phyloP scores from a whole-genome alignment of 768 basidiomycete genomes.

The Mycena crocata region DNA sequence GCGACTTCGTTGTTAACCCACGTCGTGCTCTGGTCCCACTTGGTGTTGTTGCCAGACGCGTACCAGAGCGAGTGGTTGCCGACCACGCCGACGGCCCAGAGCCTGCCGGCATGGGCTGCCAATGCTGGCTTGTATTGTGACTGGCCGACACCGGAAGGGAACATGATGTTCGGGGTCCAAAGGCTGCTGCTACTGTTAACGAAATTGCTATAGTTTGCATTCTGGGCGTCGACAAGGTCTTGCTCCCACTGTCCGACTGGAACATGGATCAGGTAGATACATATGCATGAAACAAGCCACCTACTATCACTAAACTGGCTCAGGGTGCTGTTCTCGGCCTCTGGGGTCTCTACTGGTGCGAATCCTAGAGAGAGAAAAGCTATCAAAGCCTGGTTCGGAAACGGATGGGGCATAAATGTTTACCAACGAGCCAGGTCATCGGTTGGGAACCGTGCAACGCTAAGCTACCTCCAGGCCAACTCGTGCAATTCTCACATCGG shows the following conservation, averaged over 20 bases:
- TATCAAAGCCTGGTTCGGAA: neutral
- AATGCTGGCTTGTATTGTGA: constrained; percentile 5
- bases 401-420: neutral
- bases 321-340: constrained; percentile 17
- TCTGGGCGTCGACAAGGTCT: constrained; percentile 1
- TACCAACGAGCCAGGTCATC: constrained; percentile 18
- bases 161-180: constrained; percentile 2
- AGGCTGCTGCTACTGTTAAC: neutral
- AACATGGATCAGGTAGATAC: neutral
- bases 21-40: neutral
- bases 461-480: constrained; percentile 8
- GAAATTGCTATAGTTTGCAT: neutral
- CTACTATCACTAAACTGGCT: constrained; percentile 2
- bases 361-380: constrained; percentile 1
- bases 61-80: constrained; percentile 2
- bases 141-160: constrained; percentile 11
- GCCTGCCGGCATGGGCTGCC: neutral
- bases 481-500: constrained; percentile 55
- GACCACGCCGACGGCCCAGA: neutral
- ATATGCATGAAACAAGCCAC: neutral
- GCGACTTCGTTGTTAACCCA: neutral
- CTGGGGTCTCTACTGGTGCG: constrained; percentile 2
- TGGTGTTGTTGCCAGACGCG: constrained; percentile 3
- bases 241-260: constrained; percentile 13
- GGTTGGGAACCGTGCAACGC: constrained; percentile 1